phyloP scores from a whole-genome alignment of 139 green algal genomes.

The Chlorella ohadii region DNA sequence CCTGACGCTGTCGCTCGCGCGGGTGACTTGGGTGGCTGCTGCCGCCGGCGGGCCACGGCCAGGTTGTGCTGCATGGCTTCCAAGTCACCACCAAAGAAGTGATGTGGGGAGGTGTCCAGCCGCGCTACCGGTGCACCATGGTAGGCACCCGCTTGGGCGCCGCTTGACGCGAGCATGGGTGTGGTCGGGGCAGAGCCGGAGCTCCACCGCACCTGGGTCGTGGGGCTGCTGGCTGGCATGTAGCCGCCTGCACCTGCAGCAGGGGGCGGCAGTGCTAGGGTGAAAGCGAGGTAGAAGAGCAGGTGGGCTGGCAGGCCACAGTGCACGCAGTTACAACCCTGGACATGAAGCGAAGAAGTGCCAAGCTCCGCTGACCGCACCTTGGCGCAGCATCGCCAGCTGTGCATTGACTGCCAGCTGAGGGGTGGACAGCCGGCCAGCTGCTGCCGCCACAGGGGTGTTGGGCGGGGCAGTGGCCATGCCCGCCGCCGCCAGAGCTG shows the following conservation, averaged over 20 bases:
- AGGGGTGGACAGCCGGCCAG: neutral
- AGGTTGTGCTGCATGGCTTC: conserved; percentile 18
- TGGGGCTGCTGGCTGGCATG: too few relatives aligned
- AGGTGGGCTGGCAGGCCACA: neutral
- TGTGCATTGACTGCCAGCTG: neutral
- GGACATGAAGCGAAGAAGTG: too few relatives aligned
- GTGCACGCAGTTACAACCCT: neutral
- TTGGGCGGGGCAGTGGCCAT: conserved; percentile 16
- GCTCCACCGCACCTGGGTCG: neutral
- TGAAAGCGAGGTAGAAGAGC: neutral
- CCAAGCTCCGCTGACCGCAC: neutral
- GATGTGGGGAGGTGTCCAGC: conserved; percentile 3
- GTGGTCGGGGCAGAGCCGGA: neutral
- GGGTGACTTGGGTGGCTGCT: neutral
- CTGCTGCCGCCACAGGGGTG: neutral
- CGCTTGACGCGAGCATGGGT: too few relatives aligned
- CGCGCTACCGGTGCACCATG: neutral
- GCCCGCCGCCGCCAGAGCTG: neutral
- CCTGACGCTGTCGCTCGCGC: too few relatives aligned
- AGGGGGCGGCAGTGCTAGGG: too few relatives aligned
- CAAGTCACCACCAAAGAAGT: conserved; percentile 26
- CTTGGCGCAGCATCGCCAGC: conserved; percentile 20
- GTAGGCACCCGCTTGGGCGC: too few relatives aligned
- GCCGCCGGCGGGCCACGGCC: neutral
- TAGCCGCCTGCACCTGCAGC: too few relatives aligned